Evolutionary conservation across 305 asterid genomes (phyloP).

Genomic region (Rubia tinctorum): DNA sequence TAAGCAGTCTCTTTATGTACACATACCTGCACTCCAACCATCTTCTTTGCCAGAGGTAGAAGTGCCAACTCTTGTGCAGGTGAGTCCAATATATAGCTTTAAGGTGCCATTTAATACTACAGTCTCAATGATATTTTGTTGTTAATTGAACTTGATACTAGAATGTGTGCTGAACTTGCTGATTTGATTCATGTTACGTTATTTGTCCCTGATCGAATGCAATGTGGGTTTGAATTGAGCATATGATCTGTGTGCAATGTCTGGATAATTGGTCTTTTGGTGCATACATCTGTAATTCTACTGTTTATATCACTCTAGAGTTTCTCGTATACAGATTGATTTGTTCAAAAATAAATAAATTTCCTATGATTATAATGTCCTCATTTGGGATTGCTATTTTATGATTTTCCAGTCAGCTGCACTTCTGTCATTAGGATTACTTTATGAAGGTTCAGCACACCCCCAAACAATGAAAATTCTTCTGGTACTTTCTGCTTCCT

Average conservation of each 20-base stretch:
- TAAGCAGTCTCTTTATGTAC: conserved; percentile 89
- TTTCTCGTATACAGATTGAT: not conserved
- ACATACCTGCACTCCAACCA: conserved; percentile 92
- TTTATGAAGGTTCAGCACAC: conserved; percentile 96
- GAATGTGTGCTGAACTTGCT: not conserved
- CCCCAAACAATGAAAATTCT: conserved; percentile 97
- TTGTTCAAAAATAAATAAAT: not conserved
- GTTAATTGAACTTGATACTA: not conserved
- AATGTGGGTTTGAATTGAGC: not conserved
- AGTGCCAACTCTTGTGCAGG: conserved; percentile 95
- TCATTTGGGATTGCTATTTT: not conserved
- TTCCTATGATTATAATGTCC: not conserved
- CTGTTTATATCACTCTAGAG: not conserved
- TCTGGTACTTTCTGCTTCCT: conserved; percentile 53
- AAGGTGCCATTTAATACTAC: not conserved
- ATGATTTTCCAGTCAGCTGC: conserved; percentile 74
- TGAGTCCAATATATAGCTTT: conserved; percentile 13
- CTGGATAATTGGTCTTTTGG: not conserved
- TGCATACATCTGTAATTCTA: not conserved
- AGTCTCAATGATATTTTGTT: not conserved
- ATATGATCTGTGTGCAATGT: not conserved
- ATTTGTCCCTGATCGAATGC: not conserved
- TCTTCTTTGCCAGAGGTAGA: conserved; percentile 91
- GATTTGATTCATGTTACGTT: not conserved
- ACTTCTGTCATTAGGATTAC: conserved; percentile 86